Evolutionary conservation across 352 stramenopile species (phyloP).

Genomic region (Phytophthora aleatoria): DNA sequence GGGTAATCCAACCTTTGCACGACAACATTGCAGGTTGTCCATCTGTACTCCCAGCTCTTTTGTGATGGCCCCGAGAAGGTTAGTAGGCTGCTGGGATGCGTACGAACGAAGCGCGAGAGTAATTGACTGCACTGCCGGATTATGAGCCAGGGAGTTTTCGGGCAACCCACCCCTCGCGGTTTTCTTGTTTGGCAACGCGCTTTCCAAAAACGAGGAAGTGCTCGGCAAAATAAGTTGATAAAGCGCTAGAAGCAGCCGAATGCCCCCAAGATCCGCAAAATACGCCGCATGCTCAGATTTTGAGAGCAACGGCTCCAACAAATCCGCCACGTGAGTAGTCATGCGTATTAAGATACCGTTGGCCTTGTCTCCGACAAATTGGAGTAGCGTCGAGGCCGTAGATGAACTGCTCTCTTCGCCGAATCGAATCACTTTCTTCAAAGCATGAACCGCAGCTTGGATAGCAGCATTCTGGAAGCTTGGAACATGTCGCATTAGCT

Average conservation of each 20-base stretch:
- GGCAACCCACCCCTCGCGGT: conserved; percentile 7
- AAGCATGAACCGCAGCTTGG: conserved; percentile 85
- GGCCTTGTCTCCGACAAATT: conserved; percentile 25
- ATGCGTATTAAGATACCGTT: conserved; percentile 64
- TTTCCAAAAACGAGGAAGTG: conserved; percentile 81
- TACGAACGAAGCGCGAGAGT: conserved; percentile 90
- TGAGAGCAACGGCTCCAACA: conserved; percentile 95
- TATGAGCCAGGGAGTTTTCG: conserved; percentile 63
- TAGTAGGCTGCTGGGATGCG: conserved; percentile 85
- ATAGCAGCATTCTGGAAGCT: conserved; percentile 88
- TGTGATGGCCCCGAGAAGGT: conserved; percentile 72
- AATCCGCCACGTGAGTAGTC: conserved; percentile 86
- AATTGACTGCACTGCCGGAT: conserved; percentile 89
- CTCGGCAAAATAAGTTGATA: conserved; percentile 89
- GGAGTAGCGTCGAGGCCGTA: conserved; percentile 6
- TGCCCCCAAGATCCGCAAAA: conserved; percentile 92
- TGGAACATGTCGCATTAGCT: conserved; percentile 96
- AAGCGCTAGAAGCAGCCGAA: conserved; percentile 89
- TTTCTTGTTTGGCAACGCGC: conserved; percentile 35
- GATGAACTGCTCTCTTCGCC: conserved; percentile 54
- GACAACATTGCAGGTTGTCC: conserved; percentile 43
- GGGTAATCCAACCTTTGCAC: conserved; percentile 46
- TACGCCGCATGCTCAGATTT: conserved; percentile 92
- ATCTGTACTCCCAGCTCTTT: conserved; percentile 65
- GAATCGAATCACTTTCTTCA: conserved; percentile 91